Conservation (phyloP, 108 stramenopile species). For the Skeletonema grethae region DNA sequence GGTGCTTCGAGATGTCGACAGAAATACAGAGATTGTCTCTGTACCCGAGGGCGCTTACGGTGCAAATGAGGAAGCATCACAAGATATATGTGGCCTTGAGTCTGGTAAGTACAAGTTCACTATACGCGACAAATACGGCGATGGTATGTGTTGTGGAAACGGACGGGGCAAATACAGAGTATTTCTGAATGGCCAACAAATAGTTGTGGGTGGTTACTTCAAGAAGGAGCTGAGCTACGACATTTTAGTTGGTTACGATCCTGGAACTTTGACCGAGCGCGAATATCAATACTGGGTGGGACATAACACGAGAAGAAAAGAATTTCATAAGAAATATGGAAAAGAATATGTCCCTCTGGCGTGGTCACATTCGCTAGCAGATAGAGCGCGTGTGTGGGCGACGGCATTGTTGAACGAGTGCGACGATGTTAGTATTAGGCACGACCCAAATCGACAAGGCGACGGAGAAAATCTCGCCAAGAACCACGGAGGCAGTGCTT, state of each 20-base stretch:
- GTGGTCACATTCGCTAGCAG: constrained; percentile 39
- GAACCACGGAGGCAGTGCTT: background rate
- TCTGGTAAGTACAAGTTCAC: constrained; percentile 4
- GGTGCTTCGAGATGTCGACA: background rate
- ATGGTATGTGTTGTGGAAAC: constrained; percentile 45
- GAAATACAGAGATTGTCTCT: background rate
- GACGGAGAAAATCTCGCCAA: constrained; percentile 22
- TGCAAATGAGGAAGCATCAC: background rate
- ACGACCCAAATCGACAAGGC: background rate
- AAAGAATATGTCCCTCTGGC: constrained; percentile 36
- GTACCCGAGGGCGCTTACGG: background rate
- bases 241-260: constrained; percentile 46
- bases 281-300: constrained; percentile 39
- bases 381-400: constrained; percentile 39
- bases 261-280: constrained; percentile 27
- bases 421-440: background rate
- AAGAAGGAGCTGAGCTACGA: constrained; percentile 16
- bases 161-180: constrained; percentile 36
- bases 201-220: constrained; percentile 3
- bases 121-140: constrained; percentile 41
- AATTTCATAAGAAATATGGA: constrained; percentile 19
- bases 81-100: background rate
- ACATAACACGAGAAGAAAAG: constrained; percentile 37
- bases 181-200: constrained; percentile 29
- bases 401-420: constrained; percentile 27